phyloP scores from a whole-genome alignment of 1,284 basidiomycete genomes.

The Meripilus lineatus region DNA sequence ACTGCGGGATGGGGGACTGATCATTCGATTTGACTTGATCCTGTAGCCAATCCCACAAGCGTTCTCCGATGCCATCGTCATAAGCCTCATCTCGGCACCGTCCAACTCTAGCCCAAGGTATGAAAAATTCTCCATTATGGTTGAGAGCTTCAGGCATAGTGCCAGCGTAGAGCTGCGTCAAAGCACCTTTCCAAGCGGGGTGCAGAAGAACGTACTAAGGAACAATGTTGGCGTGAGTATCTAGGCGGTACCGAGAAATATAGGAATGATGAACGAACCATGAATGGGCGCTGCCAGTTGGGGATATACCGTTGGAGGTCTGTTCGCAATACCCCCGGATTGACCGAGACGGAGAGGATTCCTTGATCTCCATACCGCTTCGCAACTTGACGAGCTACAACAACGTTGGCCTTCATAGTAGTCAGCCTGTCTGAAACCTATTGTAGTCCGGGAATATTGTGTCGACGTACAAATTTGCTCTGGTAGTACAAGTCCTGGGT shows the following conservation, averaged over 20 bases:
- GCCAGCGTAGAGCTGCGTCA: constrained; percentile 22
- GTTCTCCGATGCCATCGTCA: constrained; percentile 21
- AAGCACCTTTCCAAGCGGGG: constrained; percentile 16
- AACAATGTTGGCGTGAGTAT: background rate
- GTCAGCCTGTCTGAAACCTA: background rate
- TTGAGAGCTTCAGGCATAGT: constrained; percentile 15
- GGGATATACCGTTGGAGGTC: constrained; percentile 13
- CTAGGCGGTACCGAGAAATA: background rate
- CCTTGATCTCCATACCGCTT: constrained; percentile 24
- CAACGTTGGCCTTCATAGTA: constrained; percentile 30
- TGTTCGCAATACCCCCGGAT: constrained; percentile 30
- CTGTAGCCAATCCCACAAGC: constrained; percentile 32
- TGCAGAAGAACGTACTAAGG: constrained; percentile 8
- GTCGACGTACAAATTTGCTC: constrained; percentile 35
- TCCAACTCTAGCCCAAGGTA: constrained; percentile 36
- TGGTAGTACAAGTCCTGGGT: constrained; percentile 34
- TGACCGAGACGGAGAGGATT: constrained; percentile 33
- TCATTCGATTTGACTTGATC: constrained; percentile 27
- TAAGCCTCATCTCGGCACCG: constrained; percentile 18
- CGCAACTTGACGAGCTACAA: constrained; percentile 30
- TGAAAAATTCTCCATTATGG: too few species aligned
- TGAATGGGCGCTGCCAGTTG: constrained; percentile 2
- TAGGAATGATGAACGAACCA: constrained; percentile 6
- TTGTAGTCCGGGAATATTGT: background rate
- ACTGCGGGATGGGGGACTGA: too few species aligned